These are phyloP conservation scores for Stereocaulon alpinum DNA, from an alignment of 495 filamentous ascomycete genomes.

Conservation along the genomic window DNA sequence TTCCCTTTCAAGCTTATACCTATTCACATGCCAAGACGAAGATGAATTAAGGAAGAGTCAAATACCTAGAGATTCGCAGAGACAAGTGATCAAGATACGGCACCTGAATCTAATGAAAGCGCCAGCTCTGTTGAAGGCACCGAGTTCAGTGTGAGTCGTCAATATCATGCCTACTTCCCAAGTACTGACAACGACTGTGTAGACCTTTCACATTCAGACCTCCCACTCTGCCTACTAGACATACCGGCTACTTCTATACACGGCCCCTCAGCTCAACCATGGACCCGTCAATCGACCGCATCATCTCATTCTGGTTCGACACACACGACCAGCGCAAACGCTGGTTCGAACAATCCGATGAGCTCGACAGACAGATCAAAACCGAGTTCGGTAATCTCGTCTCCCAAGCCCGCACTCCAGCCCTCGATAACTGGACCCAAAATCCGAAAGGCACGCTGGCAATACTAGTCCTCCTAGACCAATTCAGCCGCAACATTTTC, in stretches of 20 bases:
- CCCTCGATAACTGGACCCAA: constrained; percentile 8
- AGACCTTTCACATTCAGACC: neutral
- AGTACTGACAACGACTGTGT: too few relatives aligned
- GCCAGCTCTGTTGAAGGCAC: neutral
- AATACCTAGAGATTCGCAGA: too few relatives aligned
- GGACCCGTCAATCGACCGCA: too few relatives aligned
- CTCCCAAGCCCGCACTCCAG: too few relatives aligned
- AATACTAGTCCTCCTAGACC: constrained; percentile 29
- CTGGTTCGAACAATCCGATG: neutral
- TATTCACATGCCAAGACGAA: too few relatives aligned
- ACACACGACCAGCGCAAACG: too few relatives aligned
- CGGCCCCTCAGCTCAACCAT: neutral
- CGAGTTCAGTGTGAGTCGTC: neutral
- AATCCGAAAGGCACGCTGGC: constrained; percentile 23
- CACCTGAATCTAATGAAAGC: neutral
- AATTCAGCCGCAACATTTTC: constrained; percentile 31
- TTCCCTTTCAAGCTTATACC: too few relatives aligned
- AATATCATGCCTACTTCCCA: neutral
- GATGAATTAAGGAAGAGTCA: too few relatives aligned
- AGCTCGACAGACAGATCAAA: neutral
- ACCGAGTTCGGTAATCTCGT: too few relatives aligned
- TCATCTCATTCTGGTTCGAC: too few relatives aligned
- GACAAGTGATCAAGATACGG: too few relatives aligned
- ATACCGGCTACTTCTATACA: neutral
- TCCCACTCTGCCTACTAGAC: too few relatives aligned